Percentiles rank a stretch among this genome's conserved stretches.
Conservation (phyloP, 2,329 filamentous ascomycete species). For the Bretziella fagacearum region DNA sequence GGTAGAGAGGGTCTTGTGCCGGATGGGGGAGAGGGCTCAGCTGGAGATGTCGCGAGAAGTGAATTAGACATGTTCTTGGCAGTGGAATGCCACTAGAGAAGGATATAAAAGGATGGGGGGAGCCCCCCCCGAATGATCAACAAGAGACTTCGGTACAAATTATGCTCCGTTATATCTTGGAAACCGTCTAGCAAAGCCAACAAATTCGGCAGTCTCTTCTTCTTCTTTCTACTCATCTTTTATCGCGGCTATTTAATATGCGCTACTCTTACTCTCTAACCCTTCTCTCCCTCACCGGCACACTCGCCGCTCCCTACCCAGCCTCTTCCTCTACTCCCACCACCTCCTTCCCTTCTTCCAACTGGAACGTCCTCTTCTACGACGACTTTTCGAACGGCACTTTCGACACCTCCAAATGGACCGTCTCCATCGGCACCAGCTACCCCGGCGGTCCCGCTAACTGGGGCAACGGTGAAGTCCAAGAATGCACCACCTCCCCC, state of each 20-base stretch:
- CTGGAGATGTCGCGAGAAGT: too few species aligned
- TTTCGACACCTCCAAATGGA: conserved; percentile 7
- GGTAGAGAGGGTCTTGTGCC: too few species aligned
- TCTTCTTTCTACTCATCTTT: not conserved
- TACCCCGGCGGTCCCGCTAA: conserved; percentile 29
- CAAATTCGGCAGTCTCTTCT: not conserved
- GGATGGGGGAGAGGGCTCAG: too few species aligned
- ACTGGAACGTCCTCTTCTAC: conserved; percentile 18
- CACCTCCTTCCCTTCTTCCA: not conserved
- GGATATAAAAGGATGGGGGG: not conserved
- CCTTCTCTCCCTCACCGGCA: not conserved
- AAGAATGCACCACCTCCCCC: conserved; percentile 27
- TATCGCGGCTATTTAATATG: not conserved
- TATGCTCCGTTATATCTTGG: not conserved
- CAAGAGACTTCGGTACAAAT: not conserved
- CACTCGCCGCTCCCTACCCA: not conserved
- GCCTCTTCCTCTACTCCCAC: not conserved
- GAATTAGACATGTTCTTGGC: too few species aligned
- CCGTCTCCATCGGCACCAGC: conserved; percentile 24
- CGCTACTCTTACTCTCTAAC: not conserved
- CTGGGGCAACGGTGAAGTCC: conserved; percentile 33
- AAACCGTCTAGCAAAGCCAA: not conserved
- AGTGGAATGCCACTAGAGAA: too few species aligned
- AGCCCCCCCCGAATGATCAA: not conserved
- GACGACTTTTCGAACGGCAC: conserved; percentile 18